Conservation (phyloP, 306 rosid genomes). For the Fagus sylvatica region DNA sequence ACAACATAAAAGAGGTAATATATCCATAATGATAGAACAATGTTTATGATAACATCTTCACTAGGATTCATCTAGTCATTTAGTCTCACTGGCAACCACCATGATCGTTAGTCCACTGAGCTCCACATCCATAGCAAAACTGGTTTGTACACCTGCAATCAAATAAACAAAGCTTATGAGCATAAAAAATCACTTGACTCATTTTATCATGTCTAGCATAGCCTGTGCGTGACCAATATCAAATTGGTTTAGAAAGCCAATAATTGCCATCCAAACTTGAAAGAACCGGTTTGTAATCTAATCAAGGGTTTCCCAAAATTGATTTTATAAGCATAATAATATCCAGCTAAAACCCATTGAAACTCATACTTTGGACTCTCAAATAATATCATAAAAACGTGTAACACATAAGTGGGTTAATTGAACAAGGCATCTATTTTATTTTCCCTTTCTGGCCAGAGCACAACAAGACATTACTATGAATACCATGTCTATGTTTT, state of each 20-base stretch:
- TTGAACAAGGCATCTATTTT: too few species aligned
- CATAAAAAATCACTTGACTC: neutral
- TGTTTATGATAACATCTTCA: neutral
- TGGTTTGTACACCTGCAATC: slow-evolving; percentile 53
- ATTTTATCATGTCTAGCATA: neutral
- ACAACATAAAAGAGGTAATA: neutral
- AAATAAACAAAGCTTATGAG: neutral
- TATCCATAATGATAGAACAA: neutral
- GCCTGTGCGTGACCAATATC: too few species aligned
- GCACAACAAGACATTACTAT: too few species aligned
- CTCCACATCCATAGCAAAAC: slow-evolving; percentile 57
- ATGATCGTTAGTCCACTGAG: slow-evolving; percentile 36
- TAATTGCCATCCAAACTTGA: too few species aligned
- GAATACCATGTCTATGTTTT: too few species aligned
- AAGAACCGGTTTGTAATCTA: neutral
- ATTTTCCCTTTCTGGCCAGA: too few species aligned
- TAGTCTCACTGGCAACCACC: slow-evolving; percentile 35
- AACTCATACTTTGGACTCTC: neutral
- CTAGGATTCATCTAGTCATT: neutral
- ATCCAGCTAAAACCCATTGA: neutral
- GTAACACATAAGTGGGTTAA: too few species aligned
- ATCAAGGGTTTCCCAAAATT: neutral
- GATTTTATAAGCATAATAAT: neutral
- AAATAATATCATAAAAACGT: too few species aligned
- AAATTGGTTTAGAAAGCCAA: too few species aligned